Base-by-base conservation (phyloP, 2,329 filamentous ascomycete species). In the Magnaporthales sp. region DNA sequence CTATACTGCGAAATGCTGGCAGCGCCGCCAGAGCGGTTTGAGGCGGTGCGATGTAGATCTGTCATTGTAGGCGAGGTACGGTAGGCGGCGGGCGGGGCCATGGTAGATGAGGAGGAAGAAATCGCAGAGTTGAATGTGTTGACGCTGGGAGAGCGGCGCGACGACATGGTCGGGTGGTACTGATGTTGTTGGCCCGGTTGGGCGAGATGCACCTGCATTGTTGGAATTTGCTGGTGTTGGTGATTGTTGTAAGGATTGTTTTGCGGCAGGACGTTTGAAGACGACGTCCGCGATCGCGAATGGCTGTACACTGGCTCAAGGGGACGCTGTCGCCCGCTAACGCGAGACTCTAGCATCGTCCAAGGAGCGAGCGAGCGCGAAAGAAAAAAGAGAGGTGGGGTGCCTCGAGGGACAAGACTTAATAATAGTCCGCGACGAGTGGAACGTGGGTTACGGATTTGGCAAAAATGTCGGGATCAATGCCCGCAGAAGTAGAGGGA, bases 21-120 rank as follows among this genome's bases (percentile, higher is more conserved):
- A 27, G 77, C 75, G 62, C 80, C 81, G 69, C 84, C 86, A 26
- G 92, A 96, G 72, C 92, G 88, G 65, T 90, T 91, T 3, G 92
- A 96, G 31, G 89, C 91, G 30, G 92, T 96, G 70, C 93, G 87
- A 68, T 91, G 89, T 63, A 89, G 79, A 10, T 32, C 31, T 76
- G 89, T 86, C 75, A 74, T 81, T 63, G 75, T 82, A 70, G 83
- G 80, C 68, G 87, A 82, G 68, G 80, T 84, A 71, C 84, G 83
- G 75, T 84, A 86, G 71, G 80, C 83, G 69, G 80, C 85, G 71
- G 83, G 86, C 70, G 81, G 86, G 68, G 74, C 78, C 71, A 74
- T 75, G 63, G 75, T 78, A 67, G 75, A 80, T 62, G 75, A 78
- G 67, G 75, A 80, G 72, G 84, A 87, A 22, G 84, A 88, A 64